Conservation (phyloP, 2,329 filamentous ascomycete species). For the Aureobasidium sp. region DNA sequence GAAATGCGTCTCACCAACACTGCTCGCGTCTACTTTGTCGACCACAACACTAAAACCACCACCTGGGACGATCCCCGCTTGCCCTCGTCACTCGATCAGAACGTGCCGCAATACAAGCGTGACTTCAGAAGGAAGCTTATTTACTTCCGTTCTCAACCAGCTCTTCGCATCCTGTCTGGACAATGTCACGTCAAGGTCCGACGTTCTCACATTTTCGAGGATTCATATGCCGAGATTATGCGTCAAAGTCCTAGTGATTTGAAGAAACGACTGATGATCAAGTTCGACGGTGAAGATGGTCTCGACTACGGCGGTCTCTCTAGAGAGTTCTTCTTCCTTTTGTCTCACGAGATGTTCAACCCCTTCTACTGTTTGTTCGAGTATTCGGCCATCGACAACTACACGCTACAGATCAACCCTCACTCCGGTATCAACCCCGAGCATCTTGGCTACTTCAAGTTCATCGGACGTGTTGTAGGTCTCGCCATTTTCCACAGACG, state of each 20-base stretch:
- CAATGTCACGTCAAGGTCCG: conserved; percentile 98
- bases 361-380: conserved; percentile 99
- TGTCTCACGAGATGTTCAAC: conserved; percentile 99
- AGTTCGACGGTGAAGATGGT: conserved; percentile 97
- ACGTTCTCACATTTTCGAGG: conserved; percentile 94
- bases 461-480: conserved; percentile 94
- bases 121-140: conserved; percentile 97
- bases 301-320: conserved; percentile 96
- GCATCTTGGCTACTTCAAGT: conserved; percentile 99
- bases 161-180: conserved; percentile 86
- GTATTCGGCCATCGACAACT: conserved; percentile 99
- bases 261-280: conserved; percentile 99
- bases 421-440: conserved; percentile 99
- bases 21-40: conserved; percentile 94
- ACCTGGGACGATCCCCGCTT: conserved; percentile 97
- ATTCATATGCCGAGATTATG: conserved; percentile 98
- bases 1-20: conserved; percentile 99
- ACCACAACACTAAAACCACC: conserved; percentile 99
- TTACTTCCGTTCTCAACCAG: conserved; percentile 97
- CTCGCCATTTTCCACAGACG: conserved; percentile 95
- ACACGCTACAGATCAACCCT: conserved; percentile 98
- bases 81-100: conserved; percentile 92
- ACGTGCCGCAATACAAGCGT: conserved; percentile 98
- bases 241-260: conserved; percentile 89
- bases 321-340: conserved; percentile 97